Evolutionary conservation across 352 stramenopile genomes (phyloP).

Genomic region (Halophytophthora polymorphica): DNA sequence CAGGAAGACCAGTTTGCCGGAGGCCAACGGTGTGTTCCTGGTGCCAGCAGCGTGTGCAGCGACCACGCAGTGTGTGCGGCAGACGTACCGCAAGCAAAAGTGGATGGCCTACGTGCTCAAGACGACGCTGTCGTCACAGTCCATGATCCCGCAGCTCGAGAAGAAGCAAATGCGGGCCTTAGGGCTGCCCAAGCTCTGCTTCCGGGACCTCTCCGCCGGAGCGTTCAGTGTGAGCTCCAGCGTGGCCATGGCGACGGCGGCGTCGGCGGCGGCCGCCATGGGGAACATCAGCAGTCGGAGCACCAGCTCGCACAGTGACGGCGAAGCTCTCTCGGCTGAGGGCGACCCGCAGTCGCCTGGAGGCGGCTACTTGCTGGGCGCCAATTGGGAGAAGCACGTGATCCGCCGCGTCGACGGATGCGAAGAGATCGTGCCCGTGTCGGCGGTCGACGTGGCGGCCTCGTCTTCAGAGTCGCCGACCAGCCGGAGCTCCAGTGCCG

Average conservation of each 20-base stretch:
- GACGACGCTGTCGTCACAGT: conserved; percentile 56
- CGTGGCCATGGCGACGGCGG: neutral
- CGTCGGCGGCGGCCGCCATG: neutral
- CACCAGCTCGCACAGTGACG: conserved; percentile 5
- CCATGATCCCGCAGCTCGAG: conserved; percentile 62
- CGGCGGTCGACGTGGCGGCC: conserved; percentile 9
- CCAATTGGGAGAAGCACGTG: conserved; percentile 56
- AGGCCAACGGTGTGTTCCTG: conserved; percentile 2
- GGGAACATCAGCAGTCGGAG: conserved; percentile 18
- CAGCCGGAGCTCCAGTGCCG: conserved; percentile 4
- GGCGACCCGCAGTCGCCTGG: neutral
- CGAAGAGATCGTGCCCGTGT: conserved; percentile 24
- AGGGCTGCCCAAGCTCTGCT: conserved; percentile 46
- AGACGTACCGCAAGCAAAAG: conserved; percentile 58
- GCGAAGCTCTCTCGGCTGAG: conserved; percentile 3
- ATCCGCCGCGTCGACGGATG: conserved; percentile 13
- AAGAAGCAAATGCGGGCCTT: conserved; percentile 65
- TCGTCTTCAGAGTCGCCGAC: conserved; percentile 6
- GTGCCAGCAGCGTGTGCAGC: conserved; percentile 6
- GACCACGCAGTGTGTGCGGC: conserved; percentile 46
- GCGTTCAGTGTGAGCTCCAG: neutral
- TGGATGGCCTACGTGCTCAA: conserved; percentile 74
- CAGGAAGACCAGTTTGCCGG: neutral
- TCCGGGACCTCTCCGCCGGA: conserved; percentile 25
- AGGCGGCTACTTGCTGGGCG: conserved; percentile 41